phyloP scores from a whole-genome alignment of 208 protist genomes.

The Jaenimonas drosophilae region DNA sequence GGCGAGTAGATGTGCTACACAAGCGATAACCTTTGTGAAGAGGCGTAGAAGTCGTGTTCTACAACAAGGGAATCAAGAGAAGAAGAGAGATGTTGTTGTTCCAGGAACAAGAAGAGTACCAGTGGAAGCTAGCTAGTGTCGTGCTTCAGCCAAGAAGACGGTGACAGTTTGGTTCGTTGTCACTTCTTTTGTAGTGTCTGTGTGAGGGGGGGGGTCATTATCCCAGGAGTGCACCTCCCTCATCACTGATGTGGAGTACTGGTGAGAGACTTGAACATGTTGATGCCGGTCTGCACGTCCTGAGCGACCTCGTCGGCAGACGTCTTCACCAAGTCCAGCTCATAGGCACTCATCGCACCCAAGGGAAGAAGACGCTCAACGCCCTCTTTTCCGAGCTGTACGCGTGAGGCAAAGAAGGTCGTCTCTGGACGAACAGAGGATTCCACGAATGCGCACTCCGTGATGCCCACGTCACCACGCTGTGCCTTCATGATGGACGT shows the following conservation, averaged over 20 bases:
- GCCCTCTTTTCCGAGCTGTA: slow-evolving; percentile 75
- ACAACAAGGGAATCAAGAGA: neutral
- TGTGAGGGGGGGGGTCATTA: no score
- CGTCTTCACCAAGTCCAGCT: slow-evolving; percentile 64
- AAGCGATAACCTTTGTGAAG: no score
- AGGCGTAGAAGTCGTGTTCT: neutral
- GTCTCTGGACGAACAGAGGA: slow-evolving; percentile 46
- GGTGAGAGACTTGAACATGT: no score
- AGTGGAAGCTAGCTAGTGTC: no score
- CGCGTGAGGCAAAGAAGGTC: slow-evolving; percentile 79
- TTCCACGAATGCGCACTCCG: slow-evolving; percentile 77
- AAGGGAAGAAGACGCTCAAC: slow-evolving; percentile 56
- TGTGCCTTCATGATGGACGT: slow-evolving; percentile 64
- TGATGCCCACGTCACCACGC: slow-evolving; percentile 62
- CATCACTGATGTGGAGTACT: no score
- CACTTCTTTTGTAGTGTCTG: no score
- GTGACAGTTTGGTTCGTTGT: no score
- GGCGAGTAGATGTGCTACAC: no score
- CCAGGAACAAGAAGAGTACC: no score
- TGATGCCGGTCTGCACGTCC: slow-evolving; percentile 76
- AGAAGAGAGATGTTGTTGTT: no score
- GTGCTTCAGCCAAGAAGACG: neutral
- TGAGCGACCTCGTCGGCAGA: slow-evolving; percentile 57
- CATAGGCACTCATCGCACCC: slow-evolving; percentile 41
- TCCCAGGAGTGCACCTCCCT: no score